Conservation (phyloP, 306 rosid species). For the Quercus robur region DNA sequence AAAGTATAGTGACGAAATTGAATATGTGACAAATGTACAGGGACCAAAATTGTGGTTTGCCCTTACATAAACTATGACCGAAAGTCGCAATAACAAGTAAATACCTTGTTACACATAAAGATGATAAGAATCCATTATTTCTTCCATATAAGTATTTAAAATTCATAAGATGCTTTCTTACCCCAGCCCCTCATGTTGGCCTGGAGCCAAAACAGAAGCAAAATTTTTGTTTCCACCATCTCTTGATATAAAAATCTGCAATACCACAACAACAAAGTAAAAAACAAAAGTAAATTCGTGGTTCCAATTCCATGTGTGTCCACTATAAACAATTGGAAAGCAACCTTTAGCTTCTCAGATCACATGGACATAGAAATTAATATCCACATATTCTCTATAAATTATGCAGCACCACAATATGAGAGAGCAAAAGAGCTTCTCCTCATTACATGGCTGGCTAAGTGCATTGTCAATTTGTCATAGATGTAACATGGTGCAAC, state of each 20-base stretch:
- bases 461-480: background rate
- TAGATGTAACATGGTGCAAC: background rate
- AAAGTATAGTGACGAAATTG: too few relatives aligned
- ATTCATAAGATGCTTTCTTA: slow-evolving; percentile 38
- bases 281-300: slow-evolving; percentile 14
- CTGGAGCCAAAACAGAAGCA: slow-evolving; percentile 98
- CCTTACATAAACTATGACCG: background rate
- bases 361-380: background rate
- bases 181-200: slow-evolving; percentile 97
- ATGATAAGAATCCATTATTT: background rate
- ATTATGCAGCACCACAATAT: background rate
- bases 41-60: too few relatives aligned
- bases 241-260: slow-evolving; percentile 92
- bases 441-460: background rate
- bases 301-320: background rate
- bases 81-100: background rate
- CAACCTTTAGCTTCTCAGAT: background rate
- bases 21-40: too few relatives aligned
- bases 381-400: background rate
- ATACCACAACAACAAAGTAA: slow-evolving; percentile 20
- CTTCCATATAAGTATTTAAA: slow-evolving; percentile 16
- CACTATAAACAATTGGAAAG: background rate
- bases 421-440: background rate
- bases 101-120: background rate
- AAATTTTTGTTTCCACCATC: slow-evolving; percentile 85